A percentile compares a stretch with the other conserved stretches of the same genome.
phyloP scores from a whole-genome alignment of 2,329 filamentous ascomycete genomes.

The Huntiella omanensis region DNA sequence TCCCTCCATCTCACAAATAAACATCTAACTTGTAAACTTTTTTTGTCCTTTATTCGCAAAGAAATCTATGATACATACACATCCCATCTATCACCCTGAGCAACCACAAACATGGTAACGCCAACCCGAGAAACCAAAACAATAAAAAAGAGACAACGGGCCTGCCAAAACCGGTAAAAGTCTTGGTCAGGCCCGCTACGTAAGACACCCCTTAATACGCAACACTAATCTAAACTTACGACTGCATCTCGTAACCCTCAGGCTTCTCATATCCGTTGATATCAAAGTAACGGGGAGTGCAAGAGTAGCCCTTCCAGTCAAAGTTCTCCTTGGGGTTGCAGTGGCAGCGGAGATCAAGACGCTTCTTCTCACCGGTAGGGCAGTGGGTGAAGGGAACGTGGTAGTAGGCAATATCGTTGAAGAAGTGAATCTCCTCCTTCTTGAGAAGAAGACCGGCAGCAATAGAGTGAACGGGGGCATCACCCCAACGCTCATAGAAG shows the following conservation, averaged over 20 bases:
- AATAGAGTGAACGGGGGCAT: constrained; percentile 96
- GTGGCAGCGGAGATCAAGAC: constrained; percentile 73
- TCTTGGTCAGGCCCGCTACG: background rate
- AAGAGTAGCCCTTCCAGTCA: constrained; percentile 98
- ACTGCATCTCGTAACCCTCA: constrained; percentile 61
- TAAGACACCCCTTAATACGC: background rate
- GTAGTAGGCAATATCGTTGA: constrained; percentile 97
- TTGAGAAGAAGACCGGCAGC: constrained; percentile 70
- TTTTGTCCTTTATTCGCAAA: background rate
- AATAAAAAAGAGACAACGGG: background rate
- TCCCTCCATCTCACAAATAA: too few species aligned
- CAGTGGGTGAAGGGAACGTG: constrained; percentile 97
- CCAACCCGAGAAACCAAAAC: constrained; percentile 7
- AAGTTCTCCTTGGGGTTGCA: constrained; percentile 96
- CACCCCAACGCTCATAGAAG: constrained; percentile 97
- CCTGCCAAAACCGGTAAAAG: too few species aligned
- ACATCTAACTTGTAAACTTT: background rate
- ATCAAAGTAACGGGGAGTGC: constrained; percentile 73
- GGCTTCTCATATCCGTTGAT: constrained; percentile 67
- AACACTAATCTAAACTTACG: constrained; percentile 17
- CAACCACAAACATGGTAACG: constrained; percentile 8
- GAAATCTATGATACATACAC: constrained; percentile 5
- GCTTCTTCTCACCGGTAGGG: constrained; percentile 70
- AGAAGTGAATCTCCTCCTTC: constrained; percentile 94
- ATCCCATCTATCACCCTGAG: background rate